Conservation (phyloP, 2,329 filamentous ascomycete species). For the Beauveria rudraprayagi region DNA sequence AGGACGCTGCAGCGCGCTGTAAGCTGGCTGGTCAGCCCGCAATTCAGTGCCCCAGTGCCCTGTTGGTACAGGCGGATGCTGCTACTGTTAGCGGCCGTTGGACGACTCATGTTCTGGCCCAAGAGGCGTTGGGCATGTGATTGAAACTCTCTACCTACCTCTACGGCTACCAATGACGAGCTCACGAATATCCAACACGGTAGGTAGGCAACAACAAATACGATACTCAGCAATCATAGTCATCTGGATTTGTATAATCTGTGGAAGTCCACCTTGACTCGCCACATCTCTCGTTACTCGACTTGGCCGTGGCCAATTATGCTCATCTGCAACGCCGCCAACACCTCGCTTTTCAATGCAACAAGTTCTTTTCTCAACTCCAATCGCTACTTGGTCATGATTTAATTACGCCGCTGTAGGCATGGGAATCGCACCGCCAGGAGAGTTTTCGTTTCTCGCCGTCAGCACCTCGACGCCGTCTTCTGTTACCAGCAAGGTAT, state of each 20-base stretch:
- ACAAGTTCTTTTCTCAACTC: neutral
- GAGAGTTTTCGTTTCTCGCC: constrained; percentile 62
- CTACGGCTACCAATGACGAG: neutral
- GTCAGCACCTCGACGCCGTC: constrained; percentile 76
- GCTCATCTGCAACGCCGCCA: neutral
- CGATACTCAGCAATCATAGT: too few species aligned
- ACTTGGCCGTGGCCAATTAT: neutral
- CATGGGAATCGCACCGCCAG: constrained; percentile 63
- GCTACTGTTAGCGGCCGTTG: neutral
- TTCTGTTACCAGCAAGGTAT: constrained; percentile 76
- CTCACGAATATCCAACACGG: neutral
- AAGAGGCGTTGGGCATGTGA: constrained; percentile 3
- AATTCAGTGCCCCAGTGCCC: too few species aligned
- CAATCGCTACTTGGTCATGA: neutral
- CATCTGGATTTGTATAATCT: neutral
- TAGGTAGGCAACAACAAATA: neutral
- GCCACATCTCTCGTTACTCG: neutral
- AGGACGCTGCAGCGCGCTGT: neutral
- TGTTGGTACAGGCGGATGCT: too few species aligned
- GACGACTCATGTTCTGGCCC: neutral
- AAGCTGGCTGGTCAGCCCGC: too few species aligned
- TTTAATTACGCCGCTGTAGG: constrained; percentile 26
- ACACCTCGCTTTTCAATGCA: constrained; percentile 11
- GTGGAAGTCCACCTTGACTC: neutral
- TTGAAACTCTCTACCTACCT: neutral